Evolutionary conservation across 305 asterid species (phyloP), one percentile per base, ranked within the genome.

Genomic region (Solanum chacoense): DNA sequence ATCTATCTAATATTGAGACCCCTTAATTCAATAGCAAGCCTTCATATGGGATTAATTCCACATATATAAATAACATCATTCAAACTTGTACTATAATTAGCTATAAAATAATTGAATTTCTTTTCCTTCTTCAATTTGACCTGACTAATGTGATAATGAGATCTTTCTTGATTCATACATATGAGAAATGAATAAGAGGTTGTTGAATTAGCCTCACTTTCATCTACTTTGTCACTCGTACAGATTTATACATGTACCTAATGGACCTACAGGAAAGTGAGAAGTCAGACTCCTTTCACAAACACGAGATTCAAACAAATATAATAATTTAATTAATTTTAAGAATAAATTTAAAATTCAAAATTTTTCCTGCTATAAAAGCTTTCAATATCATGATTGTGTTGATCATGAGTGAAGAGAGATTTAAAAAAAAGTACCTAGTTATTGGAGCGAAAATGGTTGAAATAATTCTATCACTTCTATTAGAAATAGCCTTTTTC

Each of bases 361-460:
- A 75, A 8, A 0, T 2, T n/a, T 34, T 20, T 34, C 5, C 2
- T 36, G 0, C 55, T 22, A n/a, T 36, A 38, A 77, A 77, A 77
- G 42, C 20, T 9, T 69, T 69, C 20, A 11, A 69, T 11, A 69
- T 69, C 34, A 69, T 11, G 31, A 69, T 11, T 69, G 73, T 0
- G 73, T 10, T 5, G 28, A 67, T 2, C 16, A 24, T 24, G 31
- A 67, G 73, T 67, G 31, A 65, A 67, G 14, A 9, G 29, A n/a
- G 29, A 65, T 10, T 55, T 0, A 2, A 55, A 65, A 50, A 65
- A 10, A 10, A 10, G 16, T 65, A 65, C 5, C 0, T 20, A 1
- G 1, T 65, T n/a, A 10, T 65, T 65, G 0, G 0, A 67, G 31
- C 8, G 0, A 0, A 67, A 67, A 67, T 24, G 28, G 1, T 65